These are phyloP conservation scores for Populus alba DNA, from an alignment of 345 rosid genomes.

Conservation along the genomic window DNA sequence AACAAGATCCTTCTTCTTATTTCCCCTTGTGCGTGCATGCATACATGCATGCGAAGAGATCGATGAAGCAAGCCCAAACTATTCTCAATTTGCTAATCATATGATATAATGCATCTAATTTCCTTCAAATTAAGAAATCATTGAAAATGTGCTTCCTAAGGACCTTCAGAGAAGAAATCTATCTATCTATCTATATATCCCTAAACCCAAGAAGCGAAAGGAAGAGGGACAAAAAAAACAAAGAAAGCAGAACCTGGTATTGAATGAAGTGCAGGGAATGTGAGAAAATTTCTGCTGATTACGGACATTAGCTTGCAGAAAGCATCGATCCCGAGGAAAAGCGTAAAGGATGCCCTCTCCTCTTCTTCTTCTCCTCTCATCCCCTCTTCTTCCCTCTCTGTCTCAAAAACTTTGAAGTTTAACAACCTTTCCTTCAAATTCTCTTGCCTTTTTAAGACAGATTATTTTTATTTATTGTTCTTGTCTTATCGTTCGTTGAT, in stretches of 20 bases:
- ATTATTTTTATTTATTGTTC: not conserved
- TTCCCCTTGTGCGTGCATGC: not conserved
- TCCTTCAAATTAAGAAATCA: not conserved
- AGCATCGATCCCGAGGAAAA: not conserved
- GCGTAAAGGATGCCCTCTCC: not conserved
- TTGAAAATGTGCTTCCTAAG: not conserved
- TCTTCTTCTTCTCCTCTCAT: not conserved
- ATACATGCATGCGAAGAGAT: not conserved
- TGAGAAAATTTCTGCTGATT: not conserved
- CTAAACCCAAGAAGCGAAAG: not conserved
- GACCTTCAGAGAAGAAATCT: not conserved
- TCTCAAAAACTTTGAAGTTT: not conserved
- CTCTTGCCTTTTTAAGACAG: not conserved
- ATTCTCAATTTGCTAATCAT: not conserved
- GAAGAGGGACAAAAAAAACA: not conserved
- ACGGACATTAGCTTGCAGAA: not conserved
- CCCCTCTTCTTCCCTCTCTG: not conserved
- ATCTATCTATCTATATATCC: too few relatives aligned
- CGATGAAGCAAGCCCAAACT: not conserved
- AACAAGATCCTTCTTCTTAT: not conserved
- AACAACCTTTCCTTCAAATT: not conserved
- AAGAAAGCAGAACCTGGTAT: not conserved
- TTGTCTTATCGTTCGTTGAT: too few relatives aligned
- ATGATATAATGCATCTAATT: not conserved
- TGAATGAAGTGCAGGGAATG: not conserved